Evolutionary conservation across 192 early-diverging fungal species (phyloP), one percentile per base, ranked within the genome.

Genomic region (Podila horticola): DNA sequence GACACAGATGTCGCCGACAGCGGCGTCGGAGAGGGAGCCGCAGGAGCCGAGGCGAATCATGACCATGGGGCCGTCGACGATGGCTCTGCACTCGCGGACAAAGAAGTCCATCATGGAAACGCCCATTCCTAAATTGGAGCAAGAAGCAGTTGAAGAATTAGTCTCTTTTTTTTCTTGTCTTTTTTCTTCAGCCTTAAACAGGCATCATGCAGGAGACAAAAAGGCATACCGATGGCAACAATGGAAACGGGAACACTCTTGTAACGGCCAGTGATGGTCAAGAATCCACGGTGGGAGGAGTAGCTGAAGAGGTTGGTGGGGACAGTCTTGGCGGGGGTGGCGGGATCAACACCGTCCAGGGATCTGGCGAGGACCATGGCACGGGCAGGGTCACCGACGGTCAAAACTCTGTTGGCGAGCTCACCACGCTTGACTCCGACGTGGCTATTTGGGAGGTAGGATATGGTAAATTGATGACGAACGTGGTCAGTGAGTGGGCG

Each of bases 41-140:
- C 97, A 98, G 7, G 94, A 94, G 0, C 97, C 97, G 62, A 97
- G 90, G 30, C 96, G 84, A 57, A 96, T 90, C 26, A 97, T 94
- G 17, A 86, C 71, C 72, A 98, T 66, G 4, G 93, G 92, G 0
- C 97, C 97, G 13, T 88, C 73, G 8, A 91, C 89, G 6, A 95
- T 91, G 41, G 93, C 92, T 48, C 97, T 88, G 26, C 88, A 86
- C 82, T 98, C 97, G 26, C 97, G 89, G 20, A 98, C 90, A 71
- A 98, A 92, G 67, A 98, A 94, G 79, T 98, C 97, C 91, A 95
- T 94, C 92, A 95, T 96, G 4, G 92, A 82, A 20, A 88, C 77
- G 20, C 97, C 97, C 90, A 87, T 87, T 11, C 86, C 85, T 84
- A 62, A 45, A 15, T 45, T 45, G 38, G 41, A 63, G 30, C 4